Conservation (phyloP, 176 grass and related monocot species). For the Eleusine indica region DNA sequence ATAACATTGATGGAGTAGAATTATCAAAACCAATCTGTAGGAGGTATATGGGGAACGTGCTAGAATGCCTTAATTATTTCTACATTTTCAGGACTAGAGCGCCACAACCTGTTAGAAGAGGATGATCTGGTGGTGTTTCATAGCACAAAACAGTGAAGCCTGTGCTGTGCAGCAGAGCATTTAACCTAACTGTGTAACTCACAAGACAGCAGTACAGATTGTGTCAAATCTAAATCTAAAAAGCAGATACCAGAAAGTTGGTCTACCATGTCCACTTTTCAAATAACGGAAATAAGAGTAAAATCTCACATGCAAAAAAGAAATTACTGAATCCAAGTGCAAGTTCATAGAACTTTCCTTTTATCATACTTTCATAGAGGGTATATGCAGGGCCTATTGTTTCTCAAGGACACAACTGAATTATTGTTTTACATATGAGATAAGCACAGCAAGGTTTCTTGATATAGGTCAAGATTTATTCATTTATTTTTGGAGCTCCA, state of each 20-base stretch:
- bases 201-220: not conserved
- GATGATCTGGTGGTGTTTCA: no score
- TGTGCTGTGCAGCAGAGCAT: no score
- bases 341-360: not conserved
- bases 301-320: not conserved
- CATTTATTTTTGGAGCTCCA: not conserved
- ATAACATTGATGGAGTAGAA: not conserved
- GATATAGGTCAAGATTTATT: not conserved
- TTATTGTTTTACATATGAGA: not conserved
- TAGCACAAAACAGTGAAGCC: no score
- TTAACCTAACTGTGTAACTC: not conserved
- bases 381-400: not conserved
- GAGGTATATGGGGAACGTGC: not conserved
- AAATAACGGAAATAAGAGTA: not conserved
- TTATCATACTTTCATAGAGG: not conserved
- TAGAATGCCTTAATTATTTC: conserved; percentile 1
- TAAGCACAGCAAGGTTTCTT: not conserved
- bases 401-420: not conserved
- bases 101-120: no score
- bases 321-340: not conserved
- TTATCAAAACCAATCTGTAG: not conserved
- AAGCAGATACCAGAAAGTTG: not conserved
- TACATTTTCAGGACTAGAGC: not conserved
- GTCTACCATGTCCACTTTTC: not conserved
- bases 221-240: not conserved